These are phyloP conservation scores for Epichloe sibirici DNA, from an alignment of 2,329 filamentous ascomycete genomes.

Conservation along the genomic window DNA sequence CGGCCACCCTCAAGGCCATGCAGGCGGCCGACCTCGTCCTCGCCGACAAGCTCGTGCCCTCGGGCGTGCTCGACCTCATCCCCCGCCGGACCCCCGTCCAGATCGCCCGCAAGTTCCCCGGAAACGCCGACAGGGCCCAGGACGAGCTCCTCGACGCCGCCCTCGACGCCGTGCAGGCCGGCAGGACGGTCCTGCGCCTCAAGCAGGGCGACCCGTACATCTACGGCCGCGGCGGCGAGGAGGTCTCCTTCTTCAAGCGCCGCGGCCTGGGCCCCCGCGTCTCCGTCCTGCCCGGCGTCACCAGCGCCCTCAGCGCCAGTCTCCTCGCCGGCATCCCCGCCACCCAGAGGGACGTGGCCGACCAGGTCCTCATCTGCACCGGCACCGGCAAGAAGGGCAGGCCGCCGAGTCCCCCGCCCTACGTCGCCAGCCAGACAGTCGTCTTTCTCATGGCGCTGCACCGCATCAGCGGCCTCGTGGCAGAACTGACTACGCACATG, in stretches of 20 bases:
- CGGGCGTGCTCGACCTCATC: conserved; percentile 76
- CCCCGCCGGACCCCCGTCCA: conserved; percentile 79
- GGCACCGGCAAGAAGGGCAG: conserved; percentile 87
- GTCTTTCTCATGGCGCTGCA: conserved; percentile 95
- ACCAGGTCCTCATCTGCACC: conserved; percentile 92
- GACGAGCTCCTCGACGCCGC: conserved; percentile 76
- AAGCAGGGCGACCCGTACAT: conserved; percentile 97
- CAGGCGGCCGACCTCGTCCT: conserved; percentile 65
- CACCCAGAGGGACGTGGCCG: conserved; percentile 80
- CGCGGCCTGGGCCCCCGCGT: conserved; percentile 54
- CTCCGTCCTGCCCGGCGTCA: conserved; percentile 77
- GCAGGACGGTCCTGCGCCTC: conserved; percentile 72
- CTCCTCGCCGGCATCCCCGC: conserved; percentile 79
- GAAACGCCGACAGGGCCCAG: conserved; percentile 88
- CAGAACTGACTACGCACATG: conserved; percentile 47
- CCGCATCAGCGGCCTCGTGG: conserved; percentile 61
- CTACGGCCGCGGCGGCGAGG: conserved; percentile 89
- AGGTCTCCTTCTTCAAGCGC: conserved; percentile 69
- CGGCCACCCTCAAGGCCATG: conserved; percentile 67
- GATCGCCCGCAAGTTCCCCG: conserved; percentile 94
- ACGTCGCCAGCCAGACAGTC: conserved; percentile 63
- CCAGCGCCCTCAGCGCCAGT: conserved; percentile 74
- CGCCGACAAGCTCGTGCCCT: conserved; percentile 76
- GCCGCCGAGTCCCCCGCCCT: conserved; percentile 75
- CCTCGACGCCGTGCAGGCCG: conserved; percentile 49